Percentiles rank a stretch among this genome's conserved stretches.
Conservation (phyloP, 2,329 filamentous ascomycete genomes). For the Fusarium solani-melongenae region DNA sequence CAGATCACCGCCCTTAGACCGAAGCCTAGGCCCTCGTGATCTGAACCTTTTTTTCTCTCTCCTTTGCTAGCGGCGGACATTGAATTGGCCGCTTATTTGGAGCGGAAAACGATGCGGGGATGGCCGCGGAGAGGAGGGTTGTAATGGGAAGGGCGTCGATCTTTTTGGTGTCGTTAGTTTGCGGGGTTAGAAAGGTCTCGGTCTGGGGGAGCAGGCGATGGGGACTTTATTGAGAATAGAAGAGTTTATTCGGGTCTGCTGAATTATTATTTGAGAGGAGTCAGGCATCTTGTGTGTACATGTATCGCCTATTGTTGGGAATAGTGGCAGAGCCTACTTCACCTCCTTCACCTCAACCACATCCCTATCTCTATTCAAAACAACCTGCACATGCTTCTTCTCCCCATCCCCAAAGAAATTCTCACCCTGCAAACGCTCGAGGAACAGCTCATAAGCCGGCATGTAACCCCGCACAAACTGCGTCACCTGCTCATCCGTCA, state of each 20-base stretch:
- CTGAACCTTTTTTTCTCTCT: background rate
- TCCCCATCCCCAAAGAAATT: constrained; percentile 20
- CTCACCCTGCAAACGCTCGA: constrained; percentile 29
- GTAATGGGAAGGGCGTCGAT: background rate
- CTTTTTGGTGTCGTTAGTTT: background rate
- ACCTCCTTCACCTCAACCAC: constrained; percentile 26
- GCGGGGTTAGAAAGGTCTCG: background rate
- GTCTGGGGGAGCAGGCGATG: background rate
- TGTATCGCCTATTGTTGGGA: background rate
- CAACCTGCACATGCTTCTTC: constrained; percentile 29
- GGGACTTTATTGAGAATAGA: background rate
- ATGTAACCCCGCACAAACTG: constrained; percentile 42
- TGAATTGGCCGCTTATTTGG: constrained; percentile 8
- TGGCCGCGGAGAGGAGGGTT: background rate
- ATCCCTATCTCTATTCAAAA: constrained; percentile 12
- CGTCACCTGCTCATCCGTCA: constrained; percentile 39
- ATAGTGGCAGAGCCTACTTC: background rate
- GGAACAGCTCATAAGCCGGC: constrained; percentile 40
- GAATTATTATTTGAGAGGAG: background rate
- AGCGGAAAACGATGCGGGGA: background rate
- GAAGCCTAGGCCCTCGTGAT: background rate
- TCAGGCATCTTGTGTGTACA: background rate
- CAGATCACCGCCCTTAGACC: constrained; percentile 11
- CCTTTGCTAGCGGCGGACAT: constrained; percentile 21
- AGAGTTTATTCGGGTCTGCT: background rate